Percentiles rank a stretch among this genome's conserved stretches.
Evolutionary conservation across 768 basidiomycete species (phyloP).

Genomic region (Xanthoconium purpureum): DNA sequence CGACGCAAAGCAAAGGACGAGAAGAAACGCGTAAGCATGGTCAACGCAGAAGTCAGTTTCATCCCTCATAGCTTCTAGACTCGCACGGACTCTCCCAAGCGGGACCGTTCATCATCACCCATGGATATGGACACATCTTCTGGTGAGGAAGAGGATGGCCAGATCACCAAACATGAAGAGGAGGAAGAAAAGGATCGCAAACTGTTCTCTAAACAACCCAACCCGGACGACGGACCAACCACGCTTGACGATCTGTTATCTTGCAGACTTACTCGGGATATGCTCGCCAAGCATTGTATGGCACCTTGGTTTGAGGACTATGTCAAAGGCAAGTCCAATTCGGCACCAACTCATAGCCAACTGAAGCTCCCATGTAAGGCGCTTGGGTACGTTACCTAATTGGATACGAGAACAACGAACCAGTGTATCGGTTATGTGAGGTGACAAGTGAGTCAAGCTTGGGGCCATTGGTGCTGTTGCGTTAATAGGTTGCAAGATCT

Average conservation of each 20-base stretch:
- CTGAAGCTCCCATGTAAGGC: slow-evolving; percentile 41
- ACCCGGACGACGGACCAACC: slow-evolving; percentile 46
- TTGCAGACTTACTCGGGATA: slow-evolving; percentile 64
- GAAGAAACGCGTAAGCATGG: slow-evolving; percentile 65
- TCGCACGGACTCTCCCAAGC: slow-evolving; percentile 54
- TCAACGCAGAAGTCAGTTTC: background rate
- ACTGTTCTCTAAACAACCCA: slow-evolving; percentile 42
- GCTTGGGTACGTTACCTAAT: slow-evolving; percentile 86
- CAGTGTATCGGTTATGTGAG: slow-evolving; percentile 82
- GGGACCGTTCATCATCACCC: slow-evolving; percentile 73
- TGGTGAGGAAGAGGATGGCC: slow-evolving; percentile 72
- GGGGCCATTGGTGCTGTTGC: background rate
- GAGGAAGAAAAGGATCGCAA: slow-evolving; percentile 65
- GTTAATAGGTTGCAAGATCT: slow-evolving; percentile 42
- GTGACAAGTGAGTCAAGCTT: slow-evolving; percentile 58
- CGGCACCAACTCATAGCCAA: background rate
- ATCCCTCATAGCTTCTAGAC: slow-evolving; percentile 35
- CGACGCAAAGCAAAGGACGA: slow-evolving; percentile 87
- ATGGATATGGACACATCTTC: slow-evolving; percentile 87
- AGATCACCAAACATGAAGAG: slow-evolving; percentile 70
- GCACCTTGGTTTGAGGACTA: slow-evolving; percentile 87
- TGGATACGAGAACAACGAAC: slow-evolving; percentile 53
- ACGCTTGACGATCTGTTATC: slow-evolving; percentile 56
- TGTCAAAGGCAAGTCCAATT: slow-evolving; percentile 56
- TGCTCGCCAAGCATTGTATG: slow-evolving; percentile 66